Conservation (phyloP, 2,329 filamentous ascomycete species). For the Penicillium verrucosum region DNA sequence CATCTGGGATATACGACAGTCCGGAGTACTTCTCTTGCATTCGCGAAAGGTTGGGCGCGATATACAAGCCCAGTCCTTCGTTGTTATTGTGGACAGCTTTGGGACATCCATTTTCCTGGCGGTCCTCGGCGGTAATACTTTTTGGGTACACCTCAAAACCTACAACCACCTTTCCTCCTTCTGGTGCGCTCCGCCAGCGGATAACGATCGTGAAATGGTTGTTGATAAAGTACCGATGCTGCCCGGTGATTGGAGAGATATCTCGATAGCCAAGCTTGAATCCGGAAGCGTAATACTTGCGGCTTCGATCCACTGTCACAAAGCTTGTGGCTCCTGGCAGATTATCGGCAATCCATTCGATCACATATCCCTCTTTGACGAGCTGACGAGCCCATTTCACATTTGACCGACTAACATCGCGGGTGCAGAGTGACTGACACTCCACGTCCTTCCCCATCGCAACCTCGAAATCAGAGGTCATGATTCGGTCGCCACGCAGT, state of each 20-base stretch:
- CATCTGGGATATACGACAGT: constrained; percentile 58
- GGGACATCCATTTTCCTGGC: constrained; percentile 65
- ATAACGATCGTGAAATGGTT: constrained; percentile 87
- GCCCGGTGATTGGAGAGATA: constrained; percentile 56
- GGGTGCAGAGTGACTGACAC: constrained; percentile 70
- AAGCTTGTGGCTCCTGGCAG: constrained; percentile 85
- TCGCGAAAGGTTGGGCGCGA: constrained; percentile 61
- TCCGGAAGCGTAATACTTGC: constrained; percentile 84
- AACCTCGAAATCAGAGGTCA: constrained; percentile 78
- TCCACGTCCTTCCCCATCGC: constrained; percentile 71
- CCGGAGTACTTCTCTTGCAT: constrained; percentile 55
- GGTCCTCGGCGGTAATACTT: constrained; percentile 65
- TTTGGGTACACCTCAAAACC: constrained; percentile 90
- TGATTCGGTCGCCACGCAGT: constrained; percentile 80
- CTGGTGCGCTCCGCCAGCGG: constrained; percentile 68
- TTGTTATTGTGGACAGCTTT: constrained; percentile 61
- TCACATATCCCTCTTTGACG: constrained; percentile 76
- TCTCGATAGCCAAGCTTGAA: constrained; percentile 85
- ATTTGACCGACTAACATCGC: constrained; percentile 61
- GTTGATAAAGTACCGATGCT: constrained; percentile 70
- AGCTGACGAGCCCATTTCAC: constrained; percentile 67
- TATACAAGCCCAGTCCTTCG: constrained; percentile 65
- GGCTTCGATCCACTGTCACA: constrained; percentile 76
- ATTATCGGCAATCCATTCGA: constrained; percentile 92
- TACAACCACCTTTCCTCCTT: constrained; percentile 74